Conservation (phyloP, 1,284 basidiomycete species). For the Austroboletus olivaceoglutinosus region DNA sequence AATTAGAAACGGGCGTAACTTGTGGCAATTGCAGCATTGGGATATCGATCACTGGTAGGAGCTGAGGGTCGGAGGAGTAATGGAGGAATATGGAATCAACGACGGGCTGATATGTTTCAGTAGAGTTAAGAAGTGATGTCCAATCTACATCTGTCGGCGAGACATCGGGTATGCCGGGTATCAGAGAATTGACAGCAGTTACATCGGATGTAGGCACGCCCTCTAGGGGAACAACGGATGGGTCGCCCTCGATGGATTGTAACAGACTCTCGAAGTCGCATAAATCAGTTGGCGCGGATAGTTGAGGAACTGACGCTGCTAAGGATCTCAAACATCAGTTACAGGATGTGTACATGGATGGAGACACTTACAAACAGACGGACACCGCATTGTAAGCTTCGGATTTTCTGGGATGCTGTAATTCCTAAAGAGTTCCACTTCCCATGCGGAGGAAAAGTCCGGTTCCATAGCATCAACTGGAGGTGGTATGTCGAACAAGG, state of each 20-base stretch:
- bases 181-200: background rate
- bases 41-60: no score
- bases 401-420: constrained; percentile 19
- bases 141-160: constrained; percentile 13
- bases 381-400: background rate
- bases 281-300: background rate
- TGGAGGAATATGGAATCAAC: constrained; percentile 2
- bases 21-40: constrained; percentile 24
- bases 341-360: background rate
- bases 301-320: background rate
- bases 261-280: constrained; percentile 18
- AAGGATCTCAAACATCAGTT: background rate
- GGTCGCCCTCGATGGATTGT: constrained; percentile 5
- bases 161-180: constrained; percentile 4
- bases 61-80: background rate
- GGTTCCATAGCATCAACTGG: constrained; percentile 19
- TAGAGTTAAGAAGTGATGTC: constrained; percentile 14
- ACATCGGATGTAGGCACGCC: background rate
- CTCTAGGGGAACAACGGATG: background rate
- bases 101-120: constrained; percentile 4
- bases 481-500: constrained; percentile 28
- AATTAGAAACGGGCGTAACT: background rate
- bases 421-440: constrained; percentile 29
- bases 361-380: constrained; percentile 14
- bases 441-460: constrained; percentile 19